Percentiles rank a stretch among this genome's conserved stretches.
Evolutionary conservation across 192 early-diverging fungal species (phyloP).

Genomic region (Piromyces finnis): DNA sequence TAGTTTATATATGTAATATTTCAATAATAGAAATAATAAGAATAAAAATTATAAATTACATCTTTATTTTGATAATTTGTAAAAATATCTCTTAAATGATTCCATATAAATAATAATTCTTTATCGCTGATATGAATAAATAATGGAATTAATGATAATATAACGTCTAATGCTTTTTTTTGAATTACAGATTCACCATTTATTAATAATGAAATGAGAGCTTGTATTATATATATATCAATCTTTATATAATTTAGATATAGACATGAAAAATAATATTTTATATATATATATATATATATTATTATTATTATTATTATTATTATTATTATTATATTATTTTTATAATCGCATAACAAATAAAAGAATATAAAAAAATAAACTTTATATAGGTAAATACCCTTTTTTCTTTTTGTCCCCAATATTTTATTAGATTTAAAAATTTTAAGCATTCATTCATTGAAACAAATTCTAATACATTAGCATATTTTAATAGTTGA

Average conservation of each 20-base stretch:
- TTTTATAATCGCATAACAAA: neutral
- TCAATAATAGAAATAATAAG: too few species aligned
- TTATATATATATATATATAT: neutral
- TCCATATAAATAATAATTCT: conserved; percentile 27
- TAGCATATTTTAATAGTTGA: conserved; percentile 6
- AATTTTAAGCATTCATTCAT: conserved; percentile 18
- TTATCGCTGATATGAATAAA: conserved; percentile 18
- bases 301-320: neutral
- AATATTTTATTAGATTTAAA: conserved; percentile 22
- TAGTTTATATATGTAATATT: too few species aligned
- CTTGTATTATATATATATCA: conserved; percentile 32
- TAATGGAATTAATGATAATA: conserved; percentile 15
- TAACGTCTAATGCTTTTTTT: neutral
- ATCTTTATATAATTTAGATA: too few species aligned
- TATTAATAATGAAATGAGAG: conserved; percentile 20
- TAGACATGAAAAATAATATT: conserved; percentile 1
- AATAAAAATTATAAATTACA: conserved; percentile 14
- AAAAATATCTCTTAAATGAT: conserved; percentile 15
- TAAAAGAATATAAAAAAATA: too few species aligned
- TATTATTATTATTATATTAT: neutral
- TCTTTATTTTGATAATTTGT: conserved; percentile 10
- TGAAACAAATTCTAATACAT: conserved; percentile 26
- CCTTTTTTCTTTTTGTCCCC: conserved; percentile 24
- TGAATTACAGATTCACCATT: neutral
- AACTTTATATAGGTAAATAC: conserved; percentile 1